Evolutionary conservation across 352 stramenopile species (phyloP).

Genomic region (Peronospora tabacina): DNA sequence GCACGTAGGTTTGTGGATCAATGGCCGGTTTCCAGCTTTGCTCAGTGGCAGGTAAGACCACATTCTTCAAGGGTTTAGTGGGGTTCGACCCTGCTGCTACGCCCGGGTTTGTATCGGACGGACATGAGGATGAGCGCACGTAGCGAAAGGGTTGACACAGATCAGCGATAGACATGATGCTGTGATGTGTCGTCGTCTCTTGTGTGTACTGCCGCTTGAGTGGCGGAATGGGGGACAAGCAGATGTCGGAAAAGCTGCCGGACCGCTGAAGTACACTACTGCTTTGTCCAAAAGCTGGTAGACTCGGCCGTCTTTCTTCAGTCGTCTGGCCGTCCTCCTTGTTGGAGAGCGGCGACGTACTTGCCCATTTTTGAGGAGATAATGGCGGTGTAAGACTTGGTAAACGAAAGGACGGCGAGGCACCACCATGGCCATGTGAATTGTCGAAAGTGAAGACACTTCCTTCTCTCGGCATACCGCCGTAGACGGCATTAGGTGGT

Average conservation of each 20-base stretch:
- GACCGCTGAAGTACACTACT: conserved; percentile 25
- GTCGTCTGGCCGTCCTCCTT: conserved; percentile 11
- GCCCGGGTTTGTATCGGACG: conserved; percentile 50
- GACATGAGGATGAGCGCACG: conserved; percentile 58
- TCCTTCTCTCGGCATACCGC: background rate
- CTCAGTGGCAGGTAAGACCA: conserved; percentile 3
- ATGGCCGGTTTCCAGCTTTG: conserved; percentile 19
- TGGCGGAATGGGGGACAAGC: conserved; percentile 30
- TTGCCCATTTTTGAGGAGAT: conserved; percentile 38
- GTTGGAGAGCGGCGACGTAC: conserved; percentile 15
- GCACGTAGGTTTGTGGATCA: conserved; percentile 17
- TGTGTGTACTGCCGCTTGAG: conserved; percentile 28
- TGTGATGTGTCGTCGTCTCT: conserved; percentile 16
- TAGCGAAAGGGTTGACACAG: conserved; percentile 56
- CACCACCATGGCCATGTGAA: conserved; percentile 10
- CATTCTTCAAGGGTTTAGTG: conserved; percentile 1
- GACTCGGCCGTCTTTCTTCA: conserved; percentile 14
- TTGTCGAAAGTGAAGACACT: conserved; percentile 24
- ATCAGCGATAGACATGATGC: conserved; percentile 35
- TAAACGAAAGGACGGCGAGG: conserved; percentile 40
- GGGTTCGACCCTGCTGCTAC: background rate
- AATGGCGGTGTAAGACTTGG: conserved; percentile 43
- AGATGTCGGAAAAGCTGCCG: conserved; percentile 29
- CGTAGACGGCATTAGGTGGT: conserved; percentile 14
- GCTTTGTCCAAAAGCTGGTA: conserved; percentile 15